Base-by-base conservation (phyloP, 768 basidiomycete species). In the Naganishia randhawae region DNA sequence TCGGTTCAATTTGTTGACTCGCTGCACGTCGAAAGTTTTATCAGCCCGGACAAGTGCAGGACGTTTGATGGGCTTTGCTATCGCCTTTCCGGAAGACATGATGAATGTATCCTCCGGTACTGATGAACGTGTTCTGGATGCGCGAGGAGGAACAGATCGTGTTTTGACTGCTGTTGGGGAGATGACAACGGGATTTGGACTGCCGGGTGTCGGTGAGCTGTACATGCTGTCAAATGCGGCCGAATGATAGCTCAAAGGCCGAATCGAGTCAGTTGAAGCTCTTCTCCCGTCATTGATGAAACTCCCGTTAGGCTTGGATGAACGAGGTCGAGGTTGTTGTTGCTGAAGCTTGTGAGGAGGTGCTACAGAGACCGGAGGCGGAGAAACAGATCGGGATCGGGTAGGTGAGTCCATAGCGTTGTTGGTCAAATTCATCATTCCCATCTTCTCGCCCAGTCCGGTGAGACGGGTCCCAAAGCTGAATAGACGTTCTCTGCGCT, bases 401-500 rank as follows among this genome's bases (percentile, higher is more conserved):
- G 57, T 22, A 19, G 57, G 57, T 25, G 57, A 61, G 17, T 61
- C 57, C 22, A 39, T 6, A 22, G 22, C 57, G 37, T n/a, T 39
- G 37, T 22, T 61, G 39, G 29, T 19, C 25, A 22, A 61, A 35
- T 13, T 61, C 57, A 61, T 61, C 57, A 61, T 61, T 61, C 39
- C 57, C 57, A 61, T 61, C n/a, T 61, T 61, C 29, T 61, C 57
- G 31, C 57, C 57, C 14, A 61, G 57, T 19, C 57, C 57, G 29
- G 31, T 61, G 33, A 61, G 57, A 27, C 57, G 57, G 27, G 31
- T 10, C 4, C 57, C 57, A 37, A 42, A 61, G 9, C 57, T 39
- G 27, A 61, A 11, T 13, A 61, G 33, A 27, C 57, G 57, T 29
- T 61, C 57, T 35, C 57, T 17, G n/a, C 57, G 57, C 22, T 39